These are phyloP conservation scores for Chloranthus sessilifolius DNA, from an alignment of 164 flowering plant species.

Conservation along the genomic window DNA sequence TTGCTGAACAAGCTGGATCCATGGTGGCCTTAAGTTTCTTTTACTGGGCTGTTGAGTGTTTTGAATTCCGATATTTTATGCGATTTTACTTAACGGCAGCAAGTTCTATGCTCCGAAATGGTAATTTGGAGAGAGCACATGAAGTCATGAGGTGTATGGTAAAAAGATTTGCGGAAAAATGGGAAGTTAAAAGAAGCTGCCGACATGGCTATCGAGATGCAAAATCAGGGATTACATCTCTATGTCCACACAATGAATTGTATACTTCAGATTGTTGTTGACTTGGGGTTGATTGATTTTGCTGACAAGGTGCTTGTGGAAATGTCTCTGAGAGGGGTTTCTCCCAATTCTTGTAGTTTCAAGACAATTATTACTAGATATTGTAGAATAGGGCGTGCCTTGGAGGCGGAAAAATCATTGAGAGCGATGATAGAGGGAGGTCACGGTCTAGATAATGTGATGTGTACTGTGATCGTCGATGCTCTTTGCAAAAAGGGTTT, in stretches of 20 bases:
- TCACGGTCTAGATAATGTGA: constrained; percentile 49
- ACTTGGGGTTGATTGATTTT: constrained; percentile 39
- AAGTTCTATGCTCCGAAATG: constrained; percentile 43
- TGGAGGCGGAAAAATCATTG: constrained; percentile 67
- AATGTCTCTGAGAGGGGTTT: constrained; percentile 68
- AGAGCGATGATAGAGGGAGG: constrained; percentile 46
- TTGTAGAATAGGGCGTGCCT: constrained; percentile 49
- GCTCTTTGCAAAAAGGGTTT: constrained; percentile 45
- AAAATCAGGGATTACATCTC: constrained; percentile 50
- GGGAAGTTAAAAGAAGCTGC: constrained; percentile 70
- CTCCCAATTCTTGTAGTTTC: constrained; percentile 47
- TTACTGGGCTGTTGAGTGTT: constrained; percentile 55
- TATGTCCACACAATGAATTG: constrained; percentile 46
- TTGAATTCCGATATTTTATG: constrained; percentile 58
- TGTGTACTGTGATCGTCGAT: constrained; percentile 50
- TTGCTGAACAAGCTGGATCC: constrained; percentile 65
- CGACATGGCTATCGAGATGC: constrained; percentile 69
- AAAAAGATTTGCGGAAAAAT: constrained; percentile 46
- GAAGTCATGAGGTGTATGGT: constrained; percentile 71
- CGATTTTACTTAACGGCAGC: constrained; percentile 70
- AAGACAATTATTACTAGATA: constrained; percentile 54
- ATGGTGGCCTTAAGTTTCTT: constrained; percentile 77
- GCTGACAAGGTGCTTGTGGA: constrained; percentile 73
- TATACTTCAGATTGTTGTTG: constrained; percentile 29
- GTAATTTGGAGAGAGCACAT: constrained; percentile 57